Conservation (phyloP, 164 flowering plant species). For the Magnolia kwangsiensis region DNA sequence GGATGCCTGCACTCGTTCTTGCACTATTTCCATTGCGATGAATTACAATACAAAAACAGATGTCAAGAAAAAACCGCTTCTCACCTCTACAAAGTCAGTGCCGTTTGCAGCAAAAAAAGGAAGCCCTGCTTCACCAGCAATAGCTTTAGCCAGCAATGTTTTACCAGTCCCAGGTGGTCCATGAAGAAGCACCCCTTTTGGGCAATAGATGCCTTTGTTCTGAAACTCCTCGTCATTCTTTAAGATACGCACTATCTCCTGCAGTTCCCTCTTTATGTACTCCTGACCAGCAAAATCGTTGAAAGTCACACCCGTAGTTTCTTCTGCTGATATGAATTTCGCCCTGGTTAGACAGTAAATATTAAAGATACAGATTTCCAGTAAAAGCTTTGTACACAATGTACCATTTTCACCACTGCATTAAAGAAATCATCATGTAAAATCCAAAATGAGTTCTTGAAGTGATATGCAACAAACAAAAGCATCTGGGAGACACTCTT, state of each 20-base stretch:
- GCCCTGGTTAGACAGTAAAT: constrained; percentile 48
- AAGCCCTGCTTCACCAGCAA: constrained; percentile 98
- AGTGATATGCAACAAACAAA: too few species aligned
- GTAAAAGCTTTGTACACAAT: neutral
- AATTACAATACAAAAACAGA: neutral
- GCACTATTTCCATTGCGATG: neutral
- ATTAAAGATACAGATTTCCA: neutral
- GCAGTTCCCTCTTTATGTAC: constrained; percentile 86
- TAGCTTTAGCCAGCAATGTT: constrained; percentile 93
- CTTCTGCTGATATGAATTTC: constrained; percentile 96
- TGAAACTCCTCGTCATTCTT: constrained; percentile 90
- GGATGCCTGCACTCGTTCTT: neutral
- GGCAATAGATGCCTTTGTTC: constrained; percentile 89
- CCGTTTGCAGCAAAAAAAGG: constrained; percentile 97
- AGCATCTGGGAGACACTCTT: too few species aligned
- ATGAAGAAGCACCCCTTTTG: constrained; percentile 96
- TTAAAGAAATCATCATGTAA: neutral
- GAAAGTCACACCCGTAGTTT: constrained; percentile 87
- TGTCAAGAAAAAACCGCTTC: constrained; percentile 2
- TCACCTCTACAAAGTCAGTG: constrained; percentile 97
- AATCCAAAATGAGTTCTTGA: too few species aligned
- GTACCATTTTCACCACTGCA: neutral
- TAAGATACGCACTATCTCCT: constrained; percentile 86
- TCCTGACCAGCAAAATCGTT: constrained; percentile 99
- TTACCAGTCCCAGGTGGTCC: constrained; percentile 99